These are phyloP conservation scores for Ceratocystis eucalypticola DNA, from an alignment of 2,329 filamentous ascomycete species.

Conservation along the genomic window DNA sequence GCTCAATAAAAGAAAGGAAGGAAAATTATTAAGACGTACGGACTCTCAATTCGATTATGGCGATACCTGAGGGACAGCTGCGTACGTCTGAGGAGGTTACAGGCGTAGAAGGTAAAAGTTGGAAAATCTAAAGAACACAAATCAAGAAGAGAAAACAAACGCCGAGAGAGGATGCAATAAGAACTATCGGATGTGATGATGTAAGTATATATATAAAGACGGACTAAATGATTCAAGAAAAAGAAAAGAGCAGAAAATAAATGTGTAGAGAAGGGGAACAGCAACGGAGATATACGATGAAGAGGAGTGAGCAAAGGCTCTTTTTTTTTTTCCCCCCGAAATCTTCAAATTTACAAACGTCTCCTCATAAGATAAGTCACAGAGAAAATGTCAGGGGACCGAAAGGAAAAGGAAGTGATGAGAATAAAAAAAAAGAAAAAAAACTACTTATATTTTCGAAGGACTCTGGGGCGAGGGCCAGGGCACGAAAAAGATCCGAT, in stretches of 20 bases:
- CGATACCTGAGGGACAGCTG: neutral
- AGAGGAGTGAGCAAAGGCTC: neutral
- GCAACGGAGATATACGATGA: neutral
- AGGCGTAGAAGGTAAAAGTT: neutral
- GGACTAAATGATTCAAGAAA: too few relatives aligned
- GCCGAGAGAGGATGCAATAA: neutral
- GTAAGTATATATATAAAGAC: neutral
- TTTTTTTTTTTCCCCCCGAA: neutral
- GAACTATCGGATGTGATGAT: neutral
- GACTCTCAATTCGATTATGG: neutral
- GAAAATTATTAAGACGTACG: neutral
- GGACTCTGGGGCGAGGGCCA: neutral
- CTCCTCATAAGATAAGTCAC: neutral
- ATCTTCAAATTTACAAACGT: neutral
- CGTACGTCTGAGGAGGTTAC: neutral
- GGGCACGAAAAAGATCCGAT: slow-evolving; percentile 13
- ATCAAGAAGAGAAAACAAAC: slow-evolving; percentile 1
- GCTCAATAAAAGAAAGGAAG: neutral
- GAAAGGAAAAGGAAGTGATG: slow-evolving; percentile 1
- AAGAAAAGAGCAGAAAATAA: neutral
- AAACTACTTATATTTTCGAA: neutral
- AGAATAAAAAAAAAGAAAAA: neutral
- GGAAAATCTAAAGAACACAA: neutral
- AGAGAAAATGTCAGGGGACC: neutral
- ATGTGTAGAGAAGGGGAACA: neutral